phyloP scores from a whole-genome alignment of 1,139 yeast genomes.

The Candida albicans region DNA sequence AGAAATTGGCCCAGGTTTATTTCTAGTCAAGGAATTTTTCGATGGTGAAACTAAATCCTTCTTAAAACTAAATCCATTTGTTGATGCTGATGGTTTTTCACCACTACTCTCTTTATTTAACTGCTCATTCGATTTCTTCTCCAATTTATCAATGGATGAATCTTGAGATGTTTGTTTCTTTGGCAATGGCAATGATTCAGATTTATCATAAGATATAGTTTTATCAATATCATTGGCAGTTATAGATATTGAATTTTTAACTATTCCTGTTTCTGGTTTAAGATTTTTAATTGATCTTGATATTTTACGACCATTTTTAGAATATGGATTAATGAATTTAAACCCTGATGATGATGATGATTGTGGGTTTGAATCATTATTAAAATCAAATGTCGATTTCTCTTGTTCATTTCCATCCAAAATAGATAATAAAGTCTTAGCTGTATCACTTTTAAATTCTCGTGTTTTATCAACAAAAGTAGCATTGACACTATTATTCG shows the following conservation, averaged over 20 bases:
- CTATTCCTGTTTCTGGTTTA: constrained; percentile 1
- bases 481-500: constrained; percentile 6
- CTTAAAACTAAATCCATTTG: too few relatives aligned
- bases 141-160: neutral
- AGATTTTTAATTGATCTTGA: constrained; percentile 6
- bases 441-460: constrained; percentile 55
- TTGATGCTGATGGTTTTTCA: too few relatives aligned
- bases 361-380: too few relatives aligned
- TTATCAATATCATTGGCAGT: constrained; percentile 41
- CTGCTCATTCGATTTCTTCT: neutral
- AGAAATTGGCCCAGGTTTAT: neutral
- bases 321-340: constrained; percentile 16
- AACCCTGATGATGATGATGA: constrained; percentile 5
- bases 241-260: constrained; percentile 12
- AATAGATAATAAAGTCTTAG: constrained; percentile 62
- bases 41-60: neutral
- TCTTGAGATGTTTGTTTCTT: constrained; percentile 1
- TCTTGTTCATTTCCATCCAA: constrained; percentile 39
- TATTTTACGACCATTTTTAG: constrained; percentile 5
- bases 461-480: constrained; percentile 5
- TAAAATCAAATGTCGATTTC: too few relatives aligned
- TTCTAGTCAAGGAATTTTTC: neutral
- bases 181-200: constrained; percentile 26
- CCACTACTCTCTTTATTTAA: neutral
- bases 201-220: constrained; percentile 36